These are phyloP conservation scores for Trypanosoma melophagium DNA, from an alignment of 208 protist genomes.

Conservation along the genomic window DNA sequence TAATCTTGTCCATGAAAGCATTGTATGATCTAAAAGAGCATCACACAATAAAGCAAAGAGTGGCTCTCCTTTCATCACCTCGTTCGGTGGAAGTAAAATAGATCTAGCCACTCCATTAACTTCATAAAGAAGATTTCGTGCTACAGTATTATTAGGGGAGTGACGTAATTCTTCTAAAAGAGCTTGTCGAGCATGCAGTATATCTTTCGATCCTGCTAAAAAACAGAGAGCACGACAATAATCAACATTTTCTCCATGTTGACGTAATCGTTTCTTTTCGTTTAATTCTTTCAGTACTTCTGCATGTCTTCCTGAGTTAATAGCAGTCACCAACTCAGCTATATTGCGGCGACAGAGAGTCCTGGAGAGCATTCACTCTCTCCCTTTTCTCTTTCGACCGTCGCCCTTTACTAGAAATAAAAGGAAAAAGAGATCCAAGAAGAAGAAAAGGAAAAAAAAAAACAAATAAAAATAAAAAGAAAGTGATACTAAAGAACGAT, in stretches of 20 bases:
- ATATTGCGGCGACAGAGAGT: conserved; percentile 3
- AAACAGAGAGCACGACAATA: conserved; percentile 75
- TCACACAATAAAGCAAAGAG: conserved; percentile 77
- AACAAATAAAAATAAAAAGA: background rate
- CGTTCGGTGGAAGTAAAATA: conserved; percentile 41
- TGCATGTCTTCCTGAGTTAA: conserved; percentile 15
- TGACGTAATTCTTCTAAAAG: conserved; percentile 72
- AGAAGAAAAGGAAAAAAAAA: background rate
- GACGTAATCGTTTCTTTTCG: conserved; percentile 35
- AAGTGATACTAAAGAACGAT: background rate
- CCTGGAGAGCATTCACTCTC: conserved; percentile 14
- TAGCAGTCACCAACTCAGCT: conserved; percentile 8
- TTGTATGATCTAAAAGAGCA: conserved; percentile 70
- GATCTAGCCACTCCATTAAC: conserved; percentile 45
- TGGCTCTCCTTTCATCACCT: conserved; percentile 44
- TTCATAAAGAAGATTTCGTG: conserved; percentile 44
- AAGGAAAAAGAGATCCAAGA: background rate
- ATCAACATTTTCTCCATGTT: conserved; percentile 44
- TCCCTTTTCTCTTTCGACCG: background rate
- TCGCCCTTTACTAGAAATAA: background rate
- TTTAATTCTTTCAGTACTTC: conserved; percentile 47
- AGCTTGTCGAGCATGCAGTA: conserved; percentile 60
- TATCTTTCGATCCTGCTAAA: conserved; percentile 35
- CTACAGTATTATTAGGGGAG: conserved; percentile 36
- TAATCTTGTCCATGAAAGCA: conserved; percentile 77